A percentile compares a stretch with the other conserved stretches of the same genome.
Conservation (phyloP, 208 protist genomes). For the Trypanosoma scelopori region DNA sequence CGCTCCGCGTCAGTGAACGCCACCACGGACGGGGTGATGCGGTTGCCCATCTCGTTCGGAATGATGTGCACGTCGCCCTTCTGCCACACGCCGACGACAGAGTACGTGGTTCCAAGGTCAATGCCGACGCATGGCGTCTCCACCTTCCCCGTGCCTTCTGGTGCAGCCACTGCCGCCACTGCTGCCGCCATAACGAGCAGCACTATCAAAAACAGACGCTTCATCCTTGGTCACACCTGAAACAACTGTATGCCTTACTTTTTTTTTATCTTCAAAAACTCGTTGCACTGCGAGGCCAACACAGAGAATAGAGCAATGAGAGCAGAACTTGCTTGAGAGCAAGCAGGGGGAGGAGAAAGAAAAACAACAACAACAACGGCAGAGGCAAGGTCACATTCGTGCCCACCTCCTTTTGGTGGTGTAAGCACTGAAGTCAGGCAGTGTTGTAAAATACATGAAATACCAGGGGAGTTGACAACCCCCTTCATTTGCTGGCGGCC, state of each 20-base stretch:
- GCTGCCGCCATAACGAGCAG: conserved; percentile 15
- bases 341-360: too few species aligned
- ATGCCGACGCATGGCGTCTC: conserved; percentile 92
- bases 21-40: conserved; percentile 95
- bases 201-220: conserved; percentile 20
- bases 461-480: too few species aligned
- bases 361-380: too few species aligned
- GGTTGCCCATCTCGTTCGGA: conserved; percentile 91
- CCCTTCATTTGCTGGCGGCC: too few species aligned
- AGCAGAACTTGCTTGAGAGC: too few species aligned
- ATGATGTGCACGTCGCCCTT: conserved; percentile 94
- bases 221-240: neutral
- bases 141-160: conserved; percentile 72
- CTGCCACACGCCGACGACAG: conserved; percentile 96
- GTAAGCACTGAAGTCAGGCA: too few species aligned
- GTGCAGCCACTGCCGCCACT: conserved; percentile 30
- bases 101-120: conserved; percentile 97
- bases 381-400: too few species aligned
- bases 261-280: neutral
- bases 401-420: too few species aligned
- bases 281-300: too few species aligned
- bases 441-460: too few species aligned
- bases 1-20: conserved; percentile 95
- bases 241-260: neutral
- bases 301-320: too few species aligned